A percentile compares a stretch with the other conserved stretches of the same genome.
These are phyloP conservation scores for Thelonectria rubi DNA, from an alignment of 2,329 filamentous ascomycete genomes.

Conservation along the genomic window DNA sequence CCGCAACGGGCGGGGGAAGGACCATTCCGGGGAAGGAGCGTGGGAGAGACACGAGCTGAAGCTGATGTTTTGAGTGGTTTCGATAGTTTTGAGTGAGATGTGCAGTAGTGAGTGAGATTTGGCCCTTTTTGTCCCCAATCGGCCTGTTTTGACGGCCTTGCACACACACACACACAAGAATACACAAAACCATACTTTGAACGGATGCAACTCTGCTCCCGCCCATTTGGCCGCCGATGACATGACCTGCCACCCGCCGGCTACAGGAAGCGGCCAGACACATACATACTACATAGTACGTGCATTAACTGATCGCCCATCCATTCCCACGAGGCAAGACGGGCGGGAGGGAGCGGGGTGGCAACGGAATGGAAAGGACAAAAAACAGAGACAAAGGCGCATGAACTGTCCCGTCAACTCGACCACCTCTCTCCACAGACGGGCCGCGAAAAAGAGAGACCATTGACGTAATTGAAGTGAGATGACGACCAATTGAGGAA, in stretches of 20 bases:
- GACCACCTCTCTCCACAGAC: too few relatives aligned
- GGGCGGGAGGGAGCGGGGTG: background rate
- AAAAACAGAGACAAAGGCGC: too few relatives aligned
- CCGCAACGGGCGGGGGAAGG: background rate
- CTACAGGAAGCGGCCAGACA: background rate
- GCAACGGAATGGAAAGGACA: too few relatives aligned
- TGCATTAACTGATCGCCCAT: background rate
- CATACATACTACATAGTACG: background rate
- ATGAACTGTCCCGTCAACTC: too few relatives aligned
- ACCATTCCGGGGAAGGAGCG: slow-evolving; percentile 7
- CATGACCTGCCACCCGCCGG: slow-evolving; percentile 6
- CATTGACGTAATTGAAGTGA: background rate
- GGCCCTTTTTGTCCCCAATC: background rate
- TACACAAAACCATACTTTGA: background rate
- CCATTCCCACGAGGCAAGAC: too few relatives aligned
- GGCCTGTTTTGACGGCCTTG: background rate
- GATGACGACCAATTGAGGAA: slow-evolving; percentile 10
- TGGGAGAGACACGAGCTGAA: slow-evolving; percentile 1
- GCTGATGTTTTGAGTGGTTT: background rate
- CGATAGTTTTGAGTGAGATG: background rate
- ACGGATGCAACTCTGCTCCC: background rate
- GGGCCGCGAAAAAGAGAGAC: slow-evolving; percentile 3
- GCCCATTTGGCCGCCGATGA: slow-evolving; percentile 7
- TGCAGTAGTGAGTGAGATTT: background rate
- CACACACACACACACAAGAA: slow-evolving; percentile 2